Base-by-base conservation (phyloP, 1,139 yeast genomes). In the Saccharomycopsis crataegensis region DNA sequence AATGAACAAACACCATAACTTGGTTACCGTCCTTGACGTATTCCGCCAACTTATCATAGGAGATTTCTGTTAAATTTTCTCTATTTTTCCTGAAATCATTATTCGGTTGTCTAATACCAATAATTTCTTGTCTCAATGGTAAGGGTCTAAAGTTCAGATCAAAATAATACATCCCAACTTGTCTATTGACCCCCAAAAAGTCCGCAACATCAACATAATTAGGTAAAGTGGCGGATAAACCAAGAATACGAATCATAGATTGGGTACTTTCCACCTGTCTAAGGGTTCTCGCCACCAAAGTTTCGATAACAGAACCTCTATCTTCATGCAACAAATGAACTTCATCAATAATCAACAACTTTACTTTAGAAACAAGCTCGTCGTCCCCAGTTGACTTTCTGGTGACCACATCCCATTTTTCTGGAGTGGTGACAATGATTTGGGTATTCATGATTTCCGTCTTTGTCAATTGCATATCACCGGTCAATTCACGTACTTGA, bases 1-100 rank as follows among this genome's bases (percentile, higher is more conserved):
- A 89, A 65, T 93, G 96, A 3, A 94, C 99, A 71, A 93, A 93
- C 0, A 93, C 87, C 99, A 93, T 94, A 1, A 93, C 96, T 62
- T 94, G 99, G 46, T 82, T 80, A 0, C 94, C 98, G 52, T 78
- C 74, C 16, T 72, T 69, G 1, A 91, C 69, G 72, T 83, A 82
- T 12, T 83, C 84, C 0, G 79, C 71, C 22, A 93, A 74, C 62
- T 89, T 90, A 40, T 87, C 86, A 63, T 89, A 94, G 0, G 96
- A 73, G 0, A 86, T 80, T 48, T 76, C 75, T 64, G 93, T 97
- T 17, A 90, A 75, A 59, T 85, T 86, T 50, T 86, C 93, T 58
- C 83, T 77, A 0, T 95, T 83, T 59, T 82, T 83, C 60, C 75
- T 82, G 28, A 82, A 73, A 0, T 88, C 88, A 0, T 93, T 83